phyloP scores from a whole-genome alignment of 2,329 filamentous ascomycete genomes.

The Botrytis byssoidea region DNA sequence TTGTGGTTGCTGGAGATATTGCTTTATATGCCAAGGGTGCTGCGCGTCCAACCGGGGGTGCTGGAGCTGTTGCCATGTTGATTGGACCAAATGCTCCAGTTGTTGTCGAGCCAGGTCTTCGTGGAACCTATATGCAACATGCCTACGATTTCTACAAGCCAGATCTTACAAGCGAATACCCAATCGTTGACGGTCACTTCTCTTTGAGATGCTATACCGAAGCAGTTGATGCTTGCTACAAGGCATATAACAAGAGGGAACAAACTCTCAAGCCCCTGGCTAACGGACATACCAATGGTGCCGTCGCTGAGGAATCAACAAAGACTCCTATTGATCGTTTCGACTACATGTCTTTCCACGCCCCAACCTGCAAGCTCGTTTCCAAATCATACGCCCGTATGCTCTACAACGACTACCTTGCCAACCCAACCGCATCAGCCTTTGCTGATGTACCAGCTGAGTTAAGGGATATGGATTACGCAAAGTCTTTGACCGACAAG shows the following conservation, averaged over 20 bases:
- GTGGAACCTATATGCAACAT: constrained; percentile 78
- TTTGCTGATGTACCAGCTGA: constrained; percentile 76
- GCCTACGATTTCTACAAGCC: constrained; percentile 92
- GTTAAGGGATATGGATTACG: constrained; percentile 74
- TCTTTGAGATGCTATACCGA: constrained; percentile 79
- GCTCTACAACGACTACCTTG: constrained; percentile 82
- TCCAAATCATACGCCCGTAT: constrained; percentile 81
- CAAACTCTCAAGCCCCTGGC: constrained; percentile 51
- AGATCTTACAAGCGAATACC: constrained; percentile 83
- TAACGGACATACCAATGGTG: constrained; percentile 55
- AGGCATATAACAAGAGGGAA: constrained; percentile 75
- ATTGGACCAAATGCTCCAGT: constrained; percentile 76
- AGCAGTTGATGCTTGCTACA: constrained; percentile 78
- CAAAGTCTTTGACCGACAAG: constrained; percentile 78
- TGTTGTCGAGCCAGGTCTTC: constrained; percentile 74
- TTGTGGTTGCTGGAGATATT: constrained; percentile 80
- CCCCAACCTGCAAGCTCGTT: constrained; percentile 84
- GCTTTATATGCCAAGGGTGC: constrained; percentile 82
- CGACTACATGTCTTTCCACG: constrained; percentile 80
- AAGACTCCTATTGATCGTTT: constrained; percentile 75
- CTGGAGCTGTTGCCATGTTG: constrained; percentile 74
- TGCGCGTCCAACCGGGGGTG: constrained; percentile 78
- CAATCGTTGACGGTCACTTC: constrained; percentile 80
- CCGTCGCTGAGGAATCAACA: constrained; percentile 40
- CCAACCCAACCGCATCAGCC: constrained; percentile 61